Evolutionary conservation across 176 grass and related monocot species (phyloP).

Genomic region (Paspalum vaginatum): DNA sequence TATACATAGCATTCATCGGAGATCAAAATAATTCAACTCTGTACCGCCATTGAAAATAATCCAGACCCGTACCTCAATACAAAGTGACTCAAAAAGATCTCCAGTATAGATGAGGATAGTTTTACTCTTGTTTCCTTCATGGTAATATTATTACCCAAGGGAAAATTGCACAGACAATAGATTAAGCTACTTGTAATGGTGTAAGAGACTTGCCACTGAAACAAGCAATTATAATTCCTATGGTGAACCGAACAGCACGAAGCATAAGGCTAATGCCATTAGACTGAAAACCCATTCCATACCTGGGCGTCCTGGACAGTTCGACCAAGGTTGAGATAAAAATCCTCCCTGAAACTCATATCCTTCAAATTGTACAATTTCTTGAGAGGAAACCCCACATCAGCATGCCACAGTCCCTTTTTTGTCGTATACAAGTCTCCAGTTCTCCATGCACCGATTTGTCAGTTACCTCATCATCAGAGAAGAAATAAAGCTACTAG

Average conservation of each 20-base stretch:
- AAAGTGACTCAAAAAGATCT: neutral
- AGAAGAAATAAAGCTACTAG: neutral
- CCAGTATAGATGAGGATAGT: neutral
- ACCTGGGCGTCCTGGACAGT: neutral
- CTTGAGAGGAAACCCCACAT: neutral
- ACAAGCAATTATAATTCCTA: neutral
- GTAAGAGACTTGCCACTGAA: neutral
- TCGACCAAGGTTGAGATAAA: neutral
- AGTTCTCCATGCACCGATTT: neutral
- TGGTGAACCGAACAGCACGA: neutral
- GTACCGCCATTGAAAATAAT: neutral
- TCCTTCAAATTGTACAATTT: neutral
- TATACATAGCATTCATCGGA: neutral
- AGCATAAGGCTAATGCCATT: neutral
- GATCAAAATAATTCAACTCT: neutral
- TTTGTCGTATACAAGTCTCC: neutral
- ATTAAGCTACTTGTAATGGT: neutral
- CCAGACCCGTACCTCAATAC: neutral
- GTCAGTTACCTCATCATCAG: neutral
- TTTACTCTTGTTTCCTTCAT: neutral
- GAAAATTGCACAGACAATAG: neutral
- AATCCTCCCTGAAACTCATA: neutral
- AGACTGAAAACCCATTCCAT: neutral
- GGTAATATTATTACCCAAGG: neutral
- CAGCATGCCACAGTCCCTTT: neutral